phyloP scores from a whole-genome alignment of 805 yeast species.

The Candida germanica region DNA sequence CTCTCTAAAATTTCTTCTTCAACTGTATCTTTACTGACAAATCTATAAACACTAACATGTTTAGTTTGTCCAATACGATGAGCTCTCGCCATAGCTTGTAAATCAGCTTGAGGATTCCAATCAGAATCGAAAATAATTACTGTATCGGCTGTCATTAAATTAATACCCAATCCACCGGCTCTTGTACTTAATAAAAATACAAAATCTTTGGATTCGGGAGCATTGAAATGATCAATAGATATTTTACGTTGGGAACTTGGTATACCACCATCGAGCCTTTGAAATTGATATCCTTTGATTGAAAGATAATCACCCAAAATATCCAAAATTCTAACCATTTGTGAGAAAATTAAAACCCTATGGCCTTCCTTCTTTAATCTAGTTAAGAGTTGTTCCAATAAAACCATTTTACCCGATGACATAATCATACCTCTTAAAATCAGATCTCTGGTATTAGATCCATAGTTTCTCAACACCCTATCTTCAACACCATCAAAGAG shows the following conservation, averaged over 20 bases:
- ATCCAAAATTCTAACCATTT: slow-evolving; percentile 96
- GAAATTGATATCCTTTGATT: slow-evolving; percentile 84
- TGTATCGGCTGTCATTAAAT: slow-evolving; percentile 98
- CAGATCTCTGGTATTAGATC: slow-evolving; percentile 67
- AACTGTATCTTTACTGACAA: slow-evolving; percentile 97
- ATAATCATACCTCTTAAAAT: slow-evolving; percentile 86
- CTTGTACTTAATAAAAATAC: slow-evolving; percentile 88
- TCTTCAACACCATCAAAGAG: slow-evolving; percentile 91
- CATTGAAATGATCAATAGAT: slow-evolving; percentile 94
- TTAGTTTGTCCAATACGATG: slow-evolving; percentile 99
- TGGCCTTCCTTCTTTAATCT: slow-evolving; percentile 91
- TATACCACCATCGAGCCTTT: slow-evolving; percentile 93
- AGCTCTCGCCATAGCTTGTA: slow-evolving; percentile 99
- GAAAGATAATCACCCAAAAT: slow-evolving; percentile 90
- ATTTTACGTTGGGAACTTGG: slow-evolving; percentile 91
- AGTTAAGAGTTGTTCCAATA: slow-evolving; percentile 82
- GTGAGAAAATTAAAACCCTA: slow-evolving; percentile 90
- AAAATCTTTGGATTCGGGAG: slow-evolving; percentile 89
- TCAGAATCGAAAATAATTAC: slow-evolving; percentile 97
- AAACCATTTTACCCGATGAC: slow-evolving; percentile 98
- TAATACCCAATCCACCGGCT: slow-evolving; percentile 99
- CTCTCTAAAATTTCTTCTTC: slow-evolving; percentile 97
- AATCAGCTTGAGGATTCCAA: slow-evolving; percentile 99
- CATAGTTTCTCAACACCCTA: slow-evolving; percentile 65
- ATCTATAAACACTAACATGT: slow-evolving; percentile 95